Percentiles rank a stretch among this genome's conserved stretches.
phyloP scores from a whole-genome alignment of 108 stramenopile genomes.

The Heterococcus sp. region DNA sequence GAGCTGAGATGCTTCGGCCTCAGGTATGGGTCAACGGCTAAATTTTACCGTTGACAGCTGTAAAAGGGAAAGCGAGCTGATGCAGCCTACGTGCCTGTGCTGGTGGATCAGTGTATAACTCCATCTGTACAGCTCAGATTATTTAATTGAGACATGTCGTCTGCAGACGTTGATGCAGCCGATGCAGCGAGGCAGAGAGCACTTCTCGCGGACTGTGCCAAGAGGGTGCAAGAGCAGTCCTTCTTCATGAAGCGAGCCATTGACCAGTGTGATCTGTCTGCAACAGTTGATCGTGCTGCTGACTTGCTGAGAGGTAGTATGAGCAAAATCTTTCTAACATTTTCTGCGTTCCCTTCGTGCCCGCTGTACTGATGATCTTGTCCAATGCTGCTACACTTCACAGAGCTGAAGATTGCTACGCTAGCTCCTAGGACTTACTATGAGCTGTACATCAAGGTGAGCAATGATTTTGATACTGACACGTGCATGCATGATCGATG shows the following conservation, averaged over 20 bases:
- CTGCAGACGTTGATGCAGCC: neutral
- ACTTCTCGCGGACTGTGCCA: neutral
- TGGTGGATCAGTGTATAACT: too few relatives aligned
- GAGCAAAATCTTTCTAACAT: neutral
- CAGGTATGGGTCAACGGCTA: too few relatives aligned
- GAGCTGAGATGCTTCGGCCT: too few relatives aligned
- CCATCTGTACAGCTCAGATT: too few relatives aligned
- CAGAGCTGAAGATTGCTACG: slow-evolving; percentile 71
- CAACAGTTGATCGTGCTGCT: neutral
- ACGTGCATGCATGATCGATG: neutral
- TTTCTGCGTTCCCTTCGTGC: neutral
- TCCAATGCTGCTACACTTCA: neutral
- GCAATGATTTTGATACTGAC: slow-evolving; percentile 59
- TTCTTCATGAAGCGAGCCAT: neutral
- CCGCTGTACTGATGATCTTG: neutral
- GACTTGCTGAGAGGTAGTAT: neutral
- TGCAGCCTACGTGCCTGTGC: too few relatives aligned
- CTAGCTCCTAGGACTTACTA: slow-evolving; percentile 95
- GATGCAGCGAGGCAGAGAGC: neutral
- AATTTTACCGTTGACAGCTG: too few relatives aligned
- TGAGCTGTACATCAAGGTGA: slow-evolving; percentile 91
- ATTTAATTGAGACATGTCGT: too few relatives aligned
- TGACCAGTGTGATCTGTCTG: neutral
- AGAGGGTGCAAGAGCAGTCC: neutral
- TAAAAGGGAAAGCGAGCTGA: too few relatives aligned